Base-by-base conservation (phyloP, 495 filamentous ascomycete species). In the Neurospora sp. region DNA sequence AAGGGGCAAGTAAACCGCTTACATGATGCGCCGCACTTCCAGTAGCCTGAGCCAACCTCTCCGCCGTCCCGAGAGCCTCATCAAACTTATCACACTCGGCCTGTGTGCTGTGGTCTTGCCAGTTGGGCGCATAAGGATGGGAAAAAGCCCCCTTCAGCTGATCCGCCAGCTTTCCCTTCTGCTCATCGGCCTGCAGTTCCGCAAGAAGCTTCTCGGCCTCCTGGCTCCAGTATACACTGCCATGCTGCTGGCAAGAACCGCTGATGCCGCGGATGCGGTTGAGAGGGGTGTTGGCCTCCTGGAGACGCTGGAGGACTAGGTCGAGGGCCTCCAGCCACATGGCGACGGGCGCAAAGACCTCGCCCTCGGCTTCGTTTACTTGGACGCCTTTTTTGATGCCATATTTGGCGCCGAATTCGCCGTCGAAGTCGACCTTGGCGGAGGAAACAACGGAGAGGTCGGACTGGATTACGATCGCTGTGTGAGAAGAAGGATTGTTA, bases 71-170 rank as follows among this genome's bases (percentile, higher is more conserved):
- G 9, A 97, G 84, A 46, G 83, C 83, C 14, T 83, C 85, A 80
- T 98, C 94, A 79, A 97, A 98, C 76, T 86, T 84, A 77, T 97
- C 94, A 81, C 95, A 98, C 81, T 99, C 92, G 70, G 85, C 84
- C 84, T 97, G 94, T 0, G 96, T 98, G 81, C 93, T 97, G 66
- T 93, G 89, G 81, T 99, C 96, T 82, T 98, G 96, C 96, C 96
- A 99, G 82, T 98, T 99, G 9, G 96, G 96, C 72, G 92, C 94
- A 82, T 88, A 94, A 9, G 91, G 90, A 81, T 96, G 92, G 8
- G 93, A 92, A 79, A 99, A 97, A 0, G 91, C 93, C 1, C 81
- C 83, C 14, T 82, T 81, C 11, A 95, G 82, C 82, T 96, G 92
- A 59, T 91, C 88, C 46, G 93, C 87, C 31, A 95, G 83, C 27